Evolutionary conservation across 2,329 filamentous ascomycete species (phyloP).

Genomic region (Thelonectria blattea): DNA sequence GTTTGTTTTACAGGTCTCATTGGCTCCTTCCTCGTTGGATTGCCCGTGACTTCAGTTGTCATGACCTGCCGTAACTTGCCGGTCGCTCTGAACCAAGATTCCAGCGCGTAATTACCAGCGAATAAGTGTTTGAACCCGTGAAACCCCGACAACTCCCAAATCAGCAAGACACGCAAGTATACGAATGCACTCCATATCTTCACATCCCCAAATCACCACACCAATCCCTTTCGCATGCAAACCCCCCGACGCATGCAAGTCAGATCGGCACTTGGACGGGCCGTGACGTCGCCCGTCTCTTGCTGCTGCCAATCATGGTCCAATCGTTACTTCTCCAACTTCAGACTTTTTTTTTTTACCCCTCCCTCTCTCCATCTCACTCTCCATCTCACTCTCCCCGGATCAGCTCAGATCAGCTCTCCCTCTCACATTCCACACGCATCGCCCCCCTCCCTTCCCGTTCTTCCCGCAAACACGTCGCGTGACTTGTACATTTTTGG

Average conservation of each 20-base stretch:
- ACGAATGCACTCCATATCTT: neutral
- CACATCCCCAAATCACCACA: too few species aligned
- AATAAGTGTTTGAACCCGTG: too few species aligned
- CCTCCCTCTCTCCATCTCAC: neutral
- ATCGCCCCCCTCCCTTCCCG: neutral
- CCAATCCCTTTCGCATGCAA: too few species aligned
- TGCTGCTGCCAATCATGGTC: conserved; percentile 12
- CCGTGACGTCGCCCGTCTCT: conserved; percentile 10
- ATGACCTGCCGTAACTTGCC: too few species aligned
- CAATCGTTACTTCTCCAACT: neutral
- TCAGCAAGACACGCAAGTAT: too few species aligned
- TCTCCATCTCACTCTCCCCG: neutral
- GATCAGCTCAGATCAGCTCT: neutral
- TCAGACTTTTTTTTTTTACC: neutral
- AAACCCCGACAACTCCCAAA: too few species aligned
- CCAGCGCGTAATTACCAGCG: too few species aligned
- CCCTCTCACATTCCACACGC: conserved; percentile 12
- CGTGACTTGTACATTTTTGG: conserved; percentile 13
- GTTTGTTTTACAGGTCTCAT: too few species aligned
- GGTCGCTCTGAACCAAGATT: too few species aligned
- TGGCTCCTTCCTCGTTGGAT: too few species aligned
- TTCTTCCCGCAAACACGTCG: conserved; percentile 17
- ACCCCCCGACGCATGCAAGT: conserved; percentile 10
- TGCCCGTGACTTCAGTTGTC: too few species aligned
- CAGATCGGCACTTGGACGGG: conserved; percentile 7